phyloP scores from a whole-genome alignment of 345 rosid genomes.

The Linum usitatissimum region DNA sequence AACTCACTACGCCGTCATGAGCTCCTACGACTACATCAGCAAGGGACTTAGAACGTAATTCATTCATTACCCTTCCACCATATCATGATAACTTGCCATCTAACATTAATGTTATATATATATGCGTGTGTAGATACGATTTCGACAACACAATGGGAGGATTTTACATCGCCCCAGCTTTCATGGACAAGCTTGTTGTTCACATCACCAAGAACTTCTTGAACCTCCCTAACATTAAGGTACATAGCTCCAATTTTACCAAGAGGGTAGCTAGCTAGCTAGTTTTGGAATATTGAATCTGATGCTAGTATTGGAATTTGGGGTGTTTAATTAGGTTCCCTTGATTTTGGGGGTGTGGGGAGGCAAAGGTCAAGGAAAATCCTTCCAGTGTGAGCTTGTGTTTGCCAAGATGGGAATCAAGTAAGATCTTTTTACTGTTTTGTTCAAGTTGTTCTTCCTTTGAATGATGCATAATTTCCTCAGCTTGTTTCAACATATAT shows the following conservation, averaged over 20 bases:
- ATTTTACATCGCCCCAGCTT: slow-evolving; percentile 85
- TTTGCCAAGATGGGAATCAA: slow-evolving; percentile 98
- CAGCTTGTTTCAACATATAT: no score
- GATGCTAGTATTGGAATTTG: not conserved
- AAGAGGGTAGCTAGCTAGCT: no score
- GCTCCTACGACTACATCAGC: slow-evolving; percentile 79
- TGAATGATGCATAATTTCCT: no score
- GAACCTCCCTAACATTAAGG: slow-evolving; percentile 88
- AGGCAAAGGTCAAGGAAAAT: slow-evolving; percentile 99
- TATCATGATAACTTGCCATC: no score
- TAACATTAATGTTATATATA: not conserved
- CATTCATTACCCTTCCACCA: not conserved
- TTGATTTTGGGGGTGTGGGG: slow-evolving; percentile 98
- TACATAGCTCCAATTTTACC: no score
- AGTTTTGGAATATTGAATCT: no score
- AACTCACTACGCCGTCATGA: slow-evolving; percentile 74
- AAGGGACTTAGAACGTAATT: slow-evolving; percentile 53
- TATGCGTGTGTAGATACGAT: slow-evolving; percentile 34
- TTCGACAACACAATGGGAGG: slow-evolving; percentile 82
- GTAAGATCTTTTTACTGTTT: no score
- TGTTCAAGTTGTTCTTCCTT: no score
- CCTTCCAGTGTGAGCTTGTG: slow-evolving; percentile 97
- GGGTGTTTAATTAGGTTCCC: slow-evolving; percentile 42
- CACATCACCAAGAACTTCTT: slow-evolving; percentile 96
- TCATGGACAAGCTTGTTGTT: slow-evolving; percentile 97